Conservation (phyloP, 2,329 filamentous ascomycete genomes). For the Neurospora sp. region DNA sequence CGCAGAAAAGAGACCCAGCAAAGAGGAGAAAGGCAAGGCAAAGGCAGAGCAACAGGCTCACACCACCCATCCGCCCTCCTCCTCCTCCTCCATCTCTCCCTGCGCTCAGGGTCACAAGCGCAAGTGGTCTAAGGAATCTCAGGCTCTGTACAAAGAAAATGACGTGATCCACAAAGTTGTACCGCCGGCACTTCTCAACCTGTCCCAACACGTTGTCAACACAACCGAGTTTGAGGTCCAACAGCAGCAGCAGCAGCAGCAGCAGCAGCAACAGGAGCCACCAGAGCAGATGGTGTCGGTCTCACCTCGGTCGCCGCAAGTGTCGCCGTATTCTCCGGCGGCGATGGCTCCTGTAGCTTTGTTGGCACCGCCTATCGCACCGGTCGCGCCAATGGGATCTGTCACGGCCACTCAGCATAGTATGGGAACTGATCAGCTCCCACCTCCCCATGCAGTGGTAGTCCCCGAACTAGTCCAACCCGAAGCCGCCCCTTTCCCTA, state of each 20-base stretch:
- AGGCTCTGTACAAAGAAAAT: background rate
- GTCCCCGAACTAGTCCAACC: background rate
- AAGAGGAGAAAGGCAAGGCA: background rate
- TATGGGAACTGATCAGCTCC: background rate
- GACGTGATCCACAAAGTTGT: background rate
- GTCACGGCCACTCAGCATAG: rapidly evolving
- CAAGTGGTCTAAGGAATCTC: background rate
- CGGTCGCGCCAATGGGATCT: background rate
- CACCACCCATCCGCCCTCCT: background rate
- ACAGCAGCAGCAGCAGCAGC: background rate
- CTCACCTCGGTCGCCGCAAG: background rate
- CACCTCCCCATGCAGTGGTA: background rate
- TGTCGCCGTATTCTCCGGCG: background rate
- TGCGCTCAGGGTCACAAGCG: background rate
- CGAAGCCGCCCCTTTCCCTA: background rate
- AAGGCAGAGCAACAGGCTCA: background rate
- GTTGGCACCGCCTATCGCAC: background rate
- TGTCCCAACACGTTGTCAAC: background rate
- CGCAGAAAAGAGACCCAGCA: background rate
- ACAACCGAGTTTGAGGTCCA: background rate
- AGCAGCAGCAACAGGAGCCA: background rate
- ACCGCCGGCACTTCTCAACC: background rate
- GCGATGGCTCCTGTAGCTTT: background rate
- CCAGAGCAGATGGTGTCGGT: background rate
- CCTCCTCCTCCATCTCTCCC: background rate